Evolutionary conservation across 2,329 filamentous ascomycete genomes (phyloP).

Genomic region (Paradendryphiella salina): DNA sequence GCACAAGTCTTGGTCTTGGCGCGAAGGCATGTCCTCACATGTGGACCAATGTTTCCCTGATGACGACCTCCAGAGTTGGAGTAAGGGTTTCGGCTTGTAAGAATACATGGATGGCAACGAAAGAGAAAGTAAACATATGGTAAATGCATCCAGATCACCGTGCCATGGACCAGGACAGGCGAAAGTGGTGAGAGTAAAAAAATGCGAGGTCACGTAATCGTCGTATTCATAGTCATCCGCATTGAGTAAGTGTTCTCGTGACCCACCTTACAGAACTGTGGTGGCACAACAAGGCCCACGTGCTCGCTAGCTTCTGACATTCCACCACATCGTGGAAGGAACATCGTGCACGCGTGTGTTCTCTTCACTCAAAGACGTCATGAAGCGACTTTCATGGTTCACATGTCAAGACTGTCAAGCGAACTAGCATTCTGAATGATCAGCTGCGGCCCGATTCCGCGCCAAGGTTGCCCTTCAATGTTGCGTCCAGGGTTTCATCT

Average conservation of each 20-base stretch:
- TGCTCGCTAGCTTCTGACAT: no score
- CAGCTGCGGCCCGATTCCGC: slow-evolving; percentile 13
- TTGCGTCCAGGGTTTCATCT: slow-evolving; percentile 19
- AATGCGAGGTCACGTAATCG: no score
- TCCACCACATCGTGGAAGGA: no score
- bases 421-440: background rate
- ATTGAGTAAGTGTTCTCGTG: slow-evolving; percentile 5
- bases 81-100: background rate
- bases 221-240: background rate
- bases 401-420: background rate
- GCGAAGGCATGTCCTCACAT: slow-evolving; percentile 42
- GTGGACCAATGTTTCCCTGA: slow-evolving; percentile 43
- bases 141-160: no score
- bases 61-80: background rate
- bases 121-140: no score
- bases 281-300: background rate
- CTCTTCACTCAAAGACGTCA: no score
- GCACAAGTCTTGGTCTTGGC: slow-evolving; percentile 45
- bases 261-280: slow-evolving; percentile 1
- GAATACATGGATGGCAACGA: background rate
- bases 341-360: no score
- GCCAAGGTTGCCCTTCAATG: slow-evolving; percentile 11
- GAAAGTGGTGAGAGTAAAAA: no score
- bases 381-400: no score
- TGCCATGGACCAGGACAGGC: no score